These are phyloP conservation scores for Aspergillus saccharolyticus DNA, from an alignment of 495 filamentous ascomycete species.

Conservation along the genomic window DNA sequence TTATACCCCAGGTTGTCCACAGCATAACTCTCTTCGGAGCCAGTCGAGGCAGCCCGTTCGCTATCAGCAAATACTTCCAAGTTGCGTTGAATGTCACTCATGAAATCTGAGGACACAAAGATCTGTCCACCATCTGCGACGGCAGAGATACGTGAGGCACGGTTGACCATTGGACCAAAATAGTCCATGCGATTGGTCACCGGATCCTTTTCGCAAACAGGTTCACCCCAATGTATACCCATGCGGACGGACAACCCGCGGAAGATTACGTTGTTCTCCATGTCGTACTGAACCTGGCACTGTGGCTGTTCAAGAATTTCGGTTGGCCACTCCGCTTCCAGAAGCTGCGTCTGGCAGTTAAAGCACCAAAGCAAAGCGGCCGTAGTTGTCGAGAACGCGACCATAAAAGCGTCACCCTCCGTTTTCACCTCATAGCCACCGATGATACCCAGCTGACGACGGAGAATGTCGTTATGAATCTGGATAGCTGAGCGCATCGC, in stretches of 20 bases:
- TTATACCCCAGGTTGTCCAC: conserved; percentile 51
- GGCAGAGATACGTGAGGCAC: conserved; percentile 84
- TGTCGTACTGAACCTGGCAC: conserved; percentile 74
- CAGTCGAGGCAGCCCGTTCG: conserved; percentile 62
- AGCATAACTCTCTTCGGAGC: conserved; percentile 68
- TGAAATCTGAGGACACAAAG: conserved; percentile 92
- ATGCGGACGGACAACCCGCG: conserved; percentile 91
- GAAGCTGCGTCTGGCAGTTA: conserved; percentile 79
- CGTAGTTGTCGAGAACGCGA: conserved; percentile 92
- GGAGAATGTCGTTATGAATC: conserved; percentile 92
- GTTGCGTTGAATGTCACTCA: conserved; percentile 88
- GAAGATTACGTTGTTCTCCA: conserved; percentile 86
- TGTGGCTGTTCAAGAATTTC: conserved; percentile 85
- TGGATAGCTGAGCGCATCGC: conserved; percentile 95
- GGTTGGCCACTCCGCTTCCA: conserved; percentile 86
- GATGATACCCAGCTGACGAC: conserved; percentile 84
- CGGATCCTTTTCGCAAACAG: conserved; percentile 91
- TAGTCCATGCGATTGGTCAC: conserved; percentile 99
- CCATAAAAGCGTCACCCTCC: conserved; percentile 99
- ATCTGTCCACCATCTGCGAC: conserved; percentile 98
- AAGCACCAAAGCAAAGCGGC: conserved; percentile 94
- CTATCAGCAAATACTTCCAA: conserved; percentile 78
- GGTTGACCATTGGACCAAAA: conserved; percentile 98
- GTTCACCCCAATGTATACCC: conserved; percentile 93
- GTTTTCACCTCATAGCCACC: conserved; percentile 99